Evolutionary conservation across 192 early-diverging fungal genomes (phyloP), one percentile per base, ranked within the genome.

Genomic region (Gaertneriomyces sp.): DNA sequence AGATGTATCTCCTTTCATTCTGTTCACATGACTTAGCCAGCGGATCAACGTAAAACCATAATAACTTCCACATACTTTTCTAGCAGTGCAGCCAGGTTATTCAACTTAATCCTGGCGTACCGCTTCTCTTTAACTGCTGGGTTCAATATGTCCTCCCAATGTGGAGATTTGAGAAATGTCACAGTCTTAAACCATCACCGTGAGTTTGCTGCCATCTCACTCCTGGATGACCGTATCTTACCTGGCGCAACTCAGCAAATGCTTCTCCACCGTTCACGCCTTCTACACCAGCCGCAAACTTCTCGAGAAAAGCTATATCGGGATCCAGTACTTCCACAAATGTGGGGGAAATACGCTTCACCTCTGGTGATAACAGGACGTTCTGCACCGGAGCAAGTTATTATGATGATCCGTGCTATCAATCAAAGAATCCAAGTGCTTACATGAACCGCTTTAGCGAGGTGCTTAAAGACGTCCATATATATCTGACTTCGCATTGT

Each of bases 191-290:
- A 12, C 45, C 9, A 45, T 52, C 39, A 16, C 10, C 47, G 70
- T 42, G 25, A 16, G 16, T 19, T 20, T 49, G 45, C 16, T 19
- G 17, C 7, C 6, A 49, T 14, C 11, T 12, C 14, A 56, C 14
- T 8, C 10, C 4, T 19, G 39, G 12, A 33, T 2, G 25, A 2
- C 25, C 25, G 25, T 33, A 52, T 10, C 47, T 3, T 78, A 90
- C 91, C 84, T 93, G 90, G 60, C 85, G 66, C 58, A 93, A 64
- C 62, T 88, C 88, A 12, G 78, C 61, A 74, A 92, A 92, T 33
- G 80, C 78, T 53, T 90, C 85, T 33, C 76, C 79, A 6, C 87
- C 75, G 43, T 81, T 82, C 8, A 78, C 79, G 59, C 91, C 88
- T n/a, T 54, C 87, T n/a, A 93, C 64, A 5, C 76, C 74, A 11